Evolutionary conservation across 768 basidiomycete species (phyloP).

Genomic region (Xanthoconium stramineum): DNA sequence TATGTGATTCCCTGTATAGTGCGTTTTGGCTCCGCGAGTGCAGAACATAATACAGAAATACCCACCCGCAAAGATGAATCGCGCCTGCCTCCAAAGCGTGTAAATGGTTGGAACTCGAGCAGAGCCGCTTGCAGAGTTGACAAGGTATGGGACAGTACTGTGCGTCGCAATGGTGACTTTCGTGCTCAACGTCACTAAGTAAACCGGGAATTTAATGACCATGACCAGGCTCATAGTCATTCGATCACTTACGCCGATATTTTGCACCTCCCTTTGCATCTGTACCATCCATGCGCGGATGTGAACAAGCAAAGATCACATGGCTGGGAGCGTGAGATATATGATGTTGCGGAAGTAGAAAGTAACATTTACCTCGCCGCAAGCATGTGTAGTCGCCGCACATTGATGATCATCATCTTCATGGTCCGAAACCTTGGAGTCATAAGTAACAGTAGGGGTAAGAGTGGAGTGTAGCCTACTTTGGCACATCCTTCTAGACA

Average conservation of each 20-base stretch:
- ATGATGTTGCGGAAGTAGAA: neutral
- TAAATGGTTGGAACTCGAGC: slow-evolving; percentile 45
- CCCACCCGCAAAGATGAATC: slow-evolving; percentile 46
- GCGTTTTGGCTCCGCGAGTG: slow-evolving; percentile 5
- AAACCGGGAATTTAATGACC: neutral
- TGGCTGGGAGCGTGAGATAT: slow-evolving; percentile 30
- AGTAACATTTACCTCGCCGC: slow-evolving; percentile 44
- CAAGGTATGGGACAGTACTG: no score
- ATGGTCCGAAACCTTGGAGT: neutral
- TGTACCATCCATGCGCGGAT: slow-evolving; percentile 28
- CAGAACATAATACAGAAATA: neutral
- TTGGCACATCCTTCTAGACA: no score
- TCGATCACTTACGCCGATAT: slow-evolving; percentile 36
- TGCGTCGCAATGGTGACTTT: neutral
- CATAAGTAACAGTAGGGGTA: neutral
- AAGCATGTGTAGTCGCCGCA: slow-evolving; percentile 37
- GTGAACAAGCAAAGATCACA: slow-evolving; percentile 36
- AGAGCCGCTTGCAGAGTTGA: slow-evolving; percentile 37
- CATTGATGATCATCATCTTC: no score
- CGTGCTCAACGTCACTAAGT: slow-evolving; percentile 45
- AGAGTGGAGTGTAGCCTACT: slow-evolving; percentile 23
- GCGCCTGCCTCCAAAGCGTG: slow-evolving; percentile 42
- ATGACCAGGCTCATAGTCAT: neutral
- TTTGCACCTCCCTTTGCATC: slow-evolving; percentile 42
- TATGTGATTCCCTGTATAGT: slow-evolving; percentile 37